These are phyloP conservation scores for Glycine soja DNA, from an alignment of 306 rosid species.

Conservation along the genomic window DNA sequence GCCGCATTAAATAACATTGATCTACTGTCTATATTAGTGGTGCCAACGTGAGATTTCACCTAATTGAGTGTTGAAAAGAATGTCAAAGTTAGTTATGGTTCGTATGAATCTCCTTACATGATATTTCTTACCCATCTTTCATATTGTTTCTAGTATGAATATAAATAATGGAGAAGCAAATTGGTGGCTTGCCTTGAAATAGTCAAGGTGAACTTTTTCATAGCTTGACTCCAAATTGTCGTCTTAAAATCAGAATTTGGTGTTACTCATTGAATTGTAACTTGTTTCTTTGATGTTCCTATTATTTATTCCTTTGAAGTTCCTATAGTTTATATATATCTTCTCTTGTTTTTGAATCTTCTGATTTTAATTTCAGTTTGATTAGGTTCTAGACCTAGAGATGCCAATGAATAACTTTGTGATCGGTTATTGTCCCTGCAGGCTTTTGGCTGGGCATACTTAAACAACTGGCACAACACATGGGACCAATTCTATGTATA, in stretches of 20 bases:
- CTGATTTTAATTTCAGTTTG: slow-evolving; percentile 10
- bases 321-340: not conserved
- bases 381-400: not conserved
- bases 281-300: not conserved
- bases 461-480: slow-evolving; percentile 71
- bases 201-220: not conserved
- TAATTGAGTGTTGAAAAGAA: not conserved
- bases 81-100: not conserved
- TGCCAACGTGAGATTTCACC: not conserved
- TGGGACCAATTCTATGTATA: slow-evolving; percentile 93
- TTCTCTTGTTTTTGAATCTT: not conserved
- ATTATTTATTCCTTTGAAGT: slow-evolving; percentile 5
- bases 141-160: slow-evolving; percentile 23
- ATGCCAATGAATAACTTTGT: slow-evolving; percentile 16
- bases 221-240: not conserved
- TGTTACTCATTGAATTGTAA: not conserved
- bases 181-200: slow-evolving; percentile 15
- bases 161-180: slow-evolving; percentile 20
- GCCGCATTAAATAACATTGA: not conserved
- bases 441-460: slow-evolving; percentile 96
- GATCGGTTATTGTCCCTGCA: slow-evolving; percentile 44
- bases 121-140: slow-evolving; percentile 10
- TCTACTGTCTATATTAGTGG: not conserved
- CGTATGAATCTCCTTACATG: not conserved
- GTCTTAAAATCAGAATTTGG: slow-evolving; percentile 9